These are phyloP conservation scores for Globisporangium uncinulatum DNA, from an alignment of 352 stramenopile genomes.

Conservation along the genomic window DNA sequence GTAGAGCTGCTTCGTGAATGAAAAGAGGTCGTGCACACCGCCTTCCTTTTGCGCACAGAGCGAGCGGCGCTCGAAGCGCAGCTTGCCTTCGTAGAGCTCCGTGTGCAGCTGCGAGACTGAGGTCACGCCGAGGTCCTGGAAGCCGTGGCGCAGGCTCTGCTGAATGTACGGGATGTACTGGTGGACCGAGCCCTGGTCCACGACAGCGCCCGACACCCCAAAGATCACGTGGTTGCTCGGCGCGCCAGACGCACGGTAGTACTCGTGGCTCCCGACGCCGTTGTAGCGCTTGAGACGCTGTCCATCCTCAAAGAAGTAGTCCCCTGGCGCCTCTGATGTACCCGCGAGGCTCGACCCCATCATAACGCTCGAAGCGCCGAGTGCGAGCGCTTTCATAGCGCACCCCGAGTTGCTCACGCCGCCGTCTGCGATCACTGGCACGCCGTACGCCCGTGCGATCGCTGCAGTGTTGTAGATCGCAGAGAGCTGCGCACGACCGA, in stretches of 20 bases:
- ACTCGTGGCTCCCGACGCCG: conserved; percentile 97
- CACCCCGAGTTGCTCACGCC: conserved; percentile 96
- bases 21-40: conserved; percentile 96
- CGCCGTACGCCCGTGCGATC: conserved; percentile 90
- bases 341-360: conserved; percentile 98
- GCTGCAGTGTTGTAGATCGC: conserved; percentile 97
- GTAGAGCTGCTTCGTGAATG: conserved; percentile 90
- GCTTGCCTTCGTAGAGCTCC: conserved; percentile 55
- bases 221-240: conserved; percentile 94
- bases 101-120: conserved; percentile 84
- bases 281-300: conserved; percentile 98
- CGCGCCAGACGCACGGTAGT: conserved; percentile 45
- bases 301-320: conserved; percentile 99
- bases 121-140: conserved; percentile 94
- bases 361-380: conserved; percentile 98
- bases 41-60: conserved; percentile 97
- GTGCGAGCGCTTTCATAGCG: conserved; percentile 95
- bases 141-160: conserved; percentile 95
- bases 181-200: conserved; percentile 97
- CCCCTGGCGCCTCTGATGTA: conserved; percentile 96
- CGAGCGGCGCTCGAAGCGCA: conserved; percentile 96
- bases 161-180: conserved; percentile 98
- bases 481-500: conserved; percentile 96
- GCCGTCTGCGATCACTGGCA: conserved; percentile 98
- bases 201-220: conserved; percentile 95